These are phyloP conservation scores for Clonostachys rosea DNA, from an alignment of 2,329 filamentous ascomycete species.

Conservation along the genomic window DNA sequence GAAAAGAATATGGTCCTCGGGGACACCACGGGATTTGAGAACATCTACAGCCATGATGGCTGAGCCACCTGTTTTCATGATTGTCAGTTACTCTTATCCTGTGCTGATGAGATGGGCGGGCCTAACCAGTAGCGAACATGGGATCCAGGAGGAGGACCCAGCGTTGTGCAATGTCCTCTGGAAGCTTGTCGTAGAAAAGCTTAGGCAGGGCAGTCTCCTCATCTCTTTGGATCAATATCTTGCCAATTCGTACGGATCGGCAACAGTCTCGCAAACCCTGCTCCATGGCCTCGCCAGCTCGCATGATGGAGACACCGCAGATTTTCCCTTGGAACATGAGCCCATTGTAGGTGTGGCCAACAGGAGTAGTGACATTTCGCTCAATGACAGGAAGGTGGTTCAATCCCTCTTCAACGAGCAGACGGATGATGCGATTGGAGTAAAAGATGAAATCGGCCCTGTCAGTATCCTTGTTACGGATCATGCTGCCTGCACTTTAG, in stretches of 20 bases:
- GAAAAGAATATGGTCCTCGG: constrained; percentile 93
- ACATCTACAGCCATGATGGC: constrained; percentile 97
- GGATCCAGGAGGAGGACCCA: constrained; percentile 95
- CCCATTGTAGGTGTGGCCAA: constrained; percentile 82
- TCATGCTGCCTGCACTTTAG: constrained; percentile 61
- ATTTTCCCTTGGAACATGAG: constrained; percentile 98
- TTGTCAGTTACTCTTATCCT: not conserved
- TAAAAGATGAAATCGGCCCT: constrained; percentile 99
- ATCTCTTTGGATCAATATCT: constrained; percentile 96
- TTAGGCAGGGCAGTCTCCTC: constrained; percentile 91
- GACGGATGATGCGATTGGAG: constrained; percentile 94
- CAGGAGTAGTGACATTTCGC: constrained; percentile 84
- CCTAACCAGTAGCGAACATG: constrained; percentile 94
- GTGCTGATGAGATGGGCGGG: not conserved
- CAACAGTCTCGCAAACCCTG: constrained; percentile 95
- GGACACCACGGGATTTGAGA: constrained; percentile 82
- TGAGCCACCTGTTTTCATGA: constrained; percentile 64
- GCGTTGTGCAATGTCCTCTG: constrained; percentile 84
- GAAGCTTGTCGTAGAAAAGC: constrained; percentile 96
- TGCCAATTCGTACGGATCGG: constrained; percentile 94
- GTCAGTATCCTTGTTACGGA: constrained; percentile 83
- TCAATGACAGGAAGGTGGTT: constrained; percentile 93
- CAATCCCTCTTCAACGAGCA: constrained; percentile 93
- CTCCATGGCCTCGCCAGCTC: constrained; percentile 97
- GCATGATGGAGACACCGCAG: constrained; percentile 97